These are phyloP conservation scores for Sanghuangporus baumii DNA, from an alignment of 1,284 basidiomycete genomes.

Conservation along the genomic window DNA sequence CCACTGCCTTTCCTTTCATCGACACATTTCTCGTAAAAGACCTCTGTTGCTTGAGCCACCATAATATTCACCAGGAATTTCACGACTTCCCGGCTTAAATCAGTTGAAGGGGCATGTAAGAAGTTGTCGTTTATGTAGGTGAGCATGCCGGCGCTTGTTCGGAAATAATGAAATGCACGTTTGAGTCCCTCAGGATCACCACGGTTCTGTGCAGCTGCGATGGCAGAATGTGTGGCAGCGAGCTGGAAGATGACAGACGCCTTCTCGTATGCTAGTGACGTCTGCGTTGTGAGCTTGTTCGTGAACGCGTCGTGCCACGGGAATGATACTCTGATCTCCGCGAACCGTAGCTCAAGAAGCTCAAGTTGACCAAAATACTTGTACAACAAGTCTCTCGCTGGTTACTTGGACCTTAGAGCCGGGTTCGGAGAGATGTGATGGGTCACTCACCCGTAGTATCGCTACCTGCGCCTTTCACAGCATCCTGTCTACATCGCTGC, in stretches of 20 bases:
- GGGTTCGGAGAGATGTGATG: background rate
- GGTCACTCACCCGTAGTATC: constrained; percentile 73
- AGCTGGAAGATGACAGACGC: constrained; percentile 98
- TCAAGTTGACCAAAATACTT: constrained; percentile 99
- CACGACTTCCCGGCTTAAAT: constrained; percentile 91
- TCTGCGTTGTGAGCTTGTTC: constrained; percentile 87
- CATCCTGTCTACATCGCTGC: constrained; percentile 91
- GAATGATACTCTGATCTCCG: constrained; percentile 94
- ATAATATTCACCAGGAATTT: constrained; percentile 86
- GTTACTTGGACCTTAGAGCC: background rate
- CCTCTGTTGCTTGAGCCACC: constrained; percentile 91
- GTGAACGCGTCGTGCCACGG: constrained; percentile 98
- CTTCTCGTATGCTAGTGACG: constrained; percentile 97
- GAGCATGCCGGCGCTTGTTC: constrained; percentile 94
- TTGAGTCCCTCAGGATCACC: constrained; percentile 93
- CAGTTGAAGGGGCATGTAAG: constrained; percentile 95
- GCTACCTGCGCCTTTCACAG: constrained; percentile 90
- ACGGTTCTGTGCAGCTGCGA: constrained; percentile 79
- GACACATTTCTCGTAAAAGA: constrained; percentile 93
- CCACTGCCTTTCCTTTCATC: constrained; percentile 83
- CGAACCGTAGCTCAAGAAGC: constrained; percentile 92
- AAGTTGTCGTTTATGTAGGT: constrained; percentile 99
- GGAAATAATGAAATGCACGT: constrained; percentile 88
- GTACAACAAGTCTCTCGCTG: constrained; percentile 90
- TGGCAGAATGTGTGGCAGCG: constrained; percentile 87